Conservation (phyloP, 1,284 basidiomycete genomes). For the Phaffia rhodozyma region DNA sequence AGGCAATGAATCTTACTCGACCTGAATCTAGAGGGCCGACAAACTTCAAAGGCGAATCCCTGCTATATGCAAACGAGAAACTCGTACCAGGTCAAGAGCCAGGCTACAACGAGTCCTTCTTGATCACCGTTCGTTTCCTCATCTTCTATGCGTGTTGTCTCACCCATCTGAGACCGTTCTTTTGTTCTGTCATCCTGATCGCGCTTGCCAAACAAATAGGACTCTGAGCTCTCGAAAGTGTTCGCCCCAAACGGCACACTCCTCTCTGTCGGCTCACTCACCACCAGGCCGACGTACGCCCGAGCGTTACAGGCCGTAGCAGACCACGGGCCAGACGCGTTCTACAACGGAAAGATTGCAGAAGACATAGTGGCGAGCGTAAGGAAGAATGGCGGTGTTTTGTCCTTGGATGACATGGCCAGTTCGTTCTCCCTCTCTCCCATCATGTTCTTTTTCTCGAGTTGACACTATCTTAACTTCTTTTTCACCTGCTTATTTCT, state of each 20-base stretch:
- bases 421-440: background rate
- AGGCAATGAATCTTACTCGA: conserved; percentile 13
- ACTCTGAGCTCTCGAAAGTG: conserved; percentile 27
- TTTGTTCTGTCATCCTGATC: background rate
- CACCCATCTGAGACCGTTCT: too few species aligned
- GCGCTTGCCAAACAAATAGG: conserved; percentile 6
- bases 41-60: conserved; percentile 2
- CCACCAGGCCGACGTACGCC: conserved; percentile 27
- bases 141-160: background rate
- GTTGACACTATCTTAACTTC: background rate
- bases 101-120: conserved; percentile 7
- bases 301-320: conserved; percentile 30
- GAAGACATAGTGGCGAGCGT: conserved; percentile 30
- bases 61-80: background rate
- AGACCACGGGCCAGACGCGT: conserved; percentile 28
- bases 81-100: background rate
- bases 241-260: conserved; percentile 28
- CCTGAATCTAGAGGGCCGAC: conserved; percentile 12
- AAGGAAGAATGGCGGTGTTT: conserved; percentile 28
- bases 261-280: conserved; percentile 22
- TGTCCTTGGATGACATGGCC: conserved; percentile 28
- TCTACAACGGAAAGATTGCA: conserved; percentile 34
- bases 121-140: conserved; percentile 5
- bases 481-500: background rate
- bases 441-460: background rate